Base-by-base conservation (phyloP, 768 basidiomycete genomes). In the Lactarius tabidus region DNA sequence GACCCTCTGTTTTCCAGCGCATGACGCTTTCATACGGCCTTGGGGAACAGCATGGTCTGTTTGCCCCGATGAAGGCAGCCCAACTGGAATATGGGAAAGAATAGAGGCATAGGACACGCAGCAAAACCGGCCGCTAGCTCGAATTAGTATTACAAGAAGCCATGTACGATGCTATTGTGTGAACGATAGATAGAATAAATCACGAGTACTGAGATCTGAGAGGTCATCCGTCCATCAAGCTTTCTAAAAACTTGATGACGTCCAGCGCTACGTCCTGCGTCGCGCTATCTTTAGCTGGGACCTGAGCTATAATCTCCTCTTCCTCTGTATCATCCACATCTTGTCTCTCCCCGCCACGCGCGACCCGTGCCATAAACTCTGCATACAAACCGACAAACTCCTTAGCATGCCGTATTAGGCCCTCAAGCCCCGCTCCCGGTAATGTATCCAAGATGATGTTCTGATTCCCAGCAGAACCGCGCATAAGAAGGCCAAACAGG, bases 21-120 rank as follows among this genome's bases (percentile, higher is more conserved):
- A 83, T 91, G 81, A 90, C 91, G 0, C 74, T 95, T 55, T 91
- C 91, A 2, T 98, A 96, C 70, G 84, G 84, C 4, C 76, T 97
- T 0, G 94, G 94, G 1, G 87, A 89, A 63, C 87, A 92, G 67
- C 92, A 95, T 73, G 89, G 84, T 0, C 75, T 93, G 8, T 89
- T 80, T 63, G 72, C 75, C 43, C 71, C 76, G 1, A 79, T 88
- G 79, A 73, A 73, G 5, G 73, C 74, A 43, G 78, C 77, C 2
- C 78, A 81, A 62, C 57, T 29, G 71, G 69, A 63, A 36, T 71
- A 26, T 17, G 3, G 20, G 55, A 56, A 38, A 29, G 38, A 5
- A 35, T 20, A 55, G 64, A 64, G 6, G 28, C 43, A 38, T 64
- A 64, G 53, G 29, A n/a, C 15, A 20, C n/a, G 1, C 10, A 53